Percentiles rank a stretch among this genome's conserved stretches.
Evolutionary conservation across 768 basidiomycete genomes (phyloP).

Genomic region (Agrocybe praecox): DNA sequence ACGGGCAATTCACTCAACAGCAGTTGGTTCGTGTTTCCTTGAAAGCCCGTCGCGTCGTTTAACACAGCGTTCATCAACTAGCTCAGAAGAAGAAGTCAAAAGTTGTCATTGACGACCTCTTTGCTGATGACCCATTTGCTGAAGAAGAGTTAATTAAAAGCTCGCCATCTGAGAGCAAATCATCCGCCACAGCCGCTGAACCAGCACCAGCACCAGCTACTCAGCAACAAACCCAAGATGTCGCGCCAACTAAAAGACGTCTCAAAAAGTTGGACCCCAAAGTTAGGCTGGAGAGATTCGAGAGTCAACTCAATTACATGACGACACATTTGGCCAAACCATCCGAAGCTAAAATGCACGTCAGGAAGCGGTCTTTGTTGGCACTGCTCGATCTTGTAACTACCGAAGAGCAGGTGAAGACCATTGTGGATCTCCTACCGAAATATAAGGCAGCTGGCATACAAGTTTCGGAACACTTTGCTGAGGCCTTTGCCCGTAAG

Average conservation of each 20-base stretch:
- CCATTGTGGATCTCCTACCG: slow-evolving; percentile 47
- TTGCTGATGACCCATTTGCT: slow-evolving; percentile 23
- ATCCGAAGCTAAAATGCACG: slow-evolving; percentile 28
- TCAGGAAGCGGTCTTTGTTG: slow-evolving; percentile 50
- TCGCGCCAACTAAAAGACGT: not conserved
- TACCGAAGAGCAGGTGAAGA: slow-evolving; percentile 48
- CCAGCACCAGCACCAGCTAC: slow-evolving; percentile 1
- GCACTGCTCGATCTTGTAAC: slow-evolving; percentile 53
- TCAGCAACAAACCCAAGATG: not conserved
- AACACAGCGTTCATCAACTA: slow-evolving; percentile 9
- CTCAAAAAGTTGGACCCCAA: slow-evolving; percentile 27
- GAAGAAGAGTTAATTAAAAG: slow-evolving; percentile 23
- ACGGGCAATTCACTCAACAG: slow-evolving; percentile 20
- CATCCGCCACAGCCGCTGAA: slow-evolving; percentile 6
- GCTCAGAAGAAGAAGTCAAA: slow-evolving; percentile 34
- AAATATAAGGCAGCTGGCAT: slow-evolving; percentile 48
- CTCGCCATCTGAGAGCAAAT: not conserved
- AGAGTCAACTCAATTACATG: slow-evolving; percentile 35
- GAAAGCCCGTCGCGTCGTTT: slow-evolving; percentile 8
- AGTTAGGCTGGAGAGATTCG: slow-evolving; percentile 33
- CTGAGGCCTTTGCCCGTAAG: slow-evolving; percentile 59
- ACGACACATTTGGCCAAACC: slow-evolving; percentile 42
- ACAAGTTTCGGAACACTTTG: slow-evolving; percentile 37
- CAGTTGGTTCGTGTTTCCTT: slow-evolving; percentile 18
- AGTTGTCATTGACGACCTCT: slow-evolving; percentile 29